Evolutionary conservation across 2,329 filamentous ascomycete species (phyloP), one percentile per base, ranked within the genome.

Genomic region (Chaetomium strumarium): DNA sequence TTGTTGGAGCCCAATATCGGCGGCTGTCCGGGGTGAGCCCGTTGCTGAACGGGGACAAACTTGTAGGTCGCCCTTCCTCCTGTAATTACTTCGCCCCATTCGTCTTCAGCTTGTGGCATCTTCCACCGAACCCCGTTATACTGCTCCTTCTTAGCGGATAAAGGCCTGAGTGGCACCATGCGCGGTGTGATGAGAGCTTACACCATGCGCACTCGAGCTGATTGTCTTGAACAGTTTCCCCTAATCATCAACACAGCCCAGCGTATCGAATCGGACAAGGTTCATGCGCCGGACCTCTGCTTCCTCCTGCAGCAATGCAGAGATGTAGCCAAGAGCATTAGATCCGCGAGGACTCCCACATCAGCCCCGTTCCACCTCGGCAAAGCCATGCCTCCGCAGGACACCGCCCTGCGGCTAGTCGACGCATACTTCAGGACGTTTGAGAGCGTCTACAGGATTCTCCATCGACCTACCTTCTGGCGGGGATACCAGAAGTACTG

Each of bases 391-490:
- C 80, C 82, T 0, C 59, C 71, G 0, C 73, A 68, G 44, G 62
- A 70, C 0, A 48, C 77, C 1, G 71, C 72, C 1, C 75, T 79
- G 49, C 60, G 67, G 12, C 69, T 83, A 1, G 64, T 81, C 1
- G 68, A 74, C 6, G 67, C 69, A 11, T 82, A 81, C 53, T 65
- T 80, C 3, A 63, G 69, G 2, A 75, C 74, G 0, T 68, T 67
- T 2, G 79, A 81, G 59, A 75, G 76, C 1, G 74, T 78, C 14
- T 73, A 79, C 55, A 74, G 82, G 2, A 71, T 85, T 20, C 53
- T 85, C 9, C 77, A 85, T 61, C 63, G 79, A 1, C 80, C 81
- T 0, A 76, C 74, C 0, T 84, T 85, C 56, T 68, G 71, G 41
- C 68, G 68, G 11, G 76, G 81, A 31, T 85, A 83, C 58, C 69